Evolutionary conservation across 2,329 filamentous ascomycete species (phyloP), one percentile per base, ranked within the genome.

Genomic region (Pseudogymnoascus sp.): DNA sequence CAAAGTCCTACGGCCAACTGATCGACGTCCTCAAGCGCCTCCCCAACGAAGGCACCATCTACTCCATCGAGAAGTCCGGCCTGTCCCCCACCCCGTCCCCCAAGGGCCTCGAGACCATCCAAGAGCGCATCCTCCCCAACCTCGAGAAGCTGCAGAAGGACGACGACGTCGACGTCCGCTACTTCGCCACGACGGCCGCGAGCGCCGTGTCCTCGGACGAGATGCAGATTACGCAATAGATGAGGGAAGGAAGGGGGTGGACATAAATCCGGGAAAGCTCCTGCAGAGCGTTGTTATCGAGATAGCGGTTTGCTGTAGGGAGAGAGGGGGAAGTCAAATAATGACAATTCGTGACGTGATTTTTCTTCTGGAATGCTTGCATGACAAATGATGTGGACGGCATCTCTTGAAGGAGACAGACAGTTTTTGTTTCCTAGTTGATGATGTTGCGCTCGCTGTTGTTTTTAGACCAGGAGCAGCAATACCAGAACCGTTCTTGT

Each of bases 141-240:
- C 79, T 99, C 70, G 90, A 93, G 81, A 97, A 97, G 81, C 82
- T 99, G 72, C 93, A 97, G 81, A 90, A 93, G 79, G 95, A 99
- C 75, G 91, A 96, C 69, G 95, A 99, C 78, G 93, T 97, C 70
- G 95, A 99, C 78, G 95, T 99, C 73, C 87, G 95, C 76, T 99
- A 93, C 81, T 99, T 96, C 78, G 95, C 95, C 67, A 96, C 92
- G 66, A 96, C 91, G 67, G 93, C 95, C 59, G 88, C 89, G 66
- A 86, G 76, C 64, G 78, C 71, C 72, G 70, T 73, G 60, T 69
- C 78, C 67, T 77, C 78, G 65, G 82, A 83, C 72, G 78, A 75
- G 66, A 83, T 82, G 81, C 78, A 81, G 72, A 84, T 79, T 67
- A 82, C 79, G 67, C 79, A 74, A 69, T 75, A 74, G 69, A 72